Evolutionary conservation across 345 rosid genomes (phyloP).

Genomic region (Zanthoxylum bungeanum): DNA sequence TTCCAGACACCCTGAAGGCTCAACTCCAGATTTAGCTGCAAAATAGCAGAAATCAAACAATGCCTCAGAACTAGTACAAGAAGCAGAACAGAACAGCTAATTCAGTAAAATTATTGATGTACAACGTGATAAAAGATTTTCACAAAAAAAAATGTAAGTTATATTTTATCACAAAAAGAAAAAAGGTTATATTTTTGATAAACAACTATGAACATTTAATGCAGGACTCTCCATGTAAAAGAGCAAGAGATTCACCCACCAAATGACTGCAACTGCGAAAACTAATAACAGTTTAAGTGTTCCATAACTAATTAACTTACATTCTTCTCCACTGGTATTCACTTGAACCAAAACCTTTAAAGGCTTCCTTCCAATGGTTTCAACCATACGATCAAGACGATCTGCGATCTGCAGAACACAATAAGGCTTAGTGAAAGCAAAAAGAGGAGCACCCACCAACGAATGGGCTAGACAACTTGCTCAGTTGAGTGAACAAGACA

Average conservation of each 20-base stretch:
- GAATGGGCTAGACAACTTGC: neutral
- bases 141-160: neutral
- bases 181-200: neutral
- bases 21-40: constrained; percentile 91
- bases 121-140: neutral
- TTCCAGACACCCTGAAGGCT: constrained; percentile 78
- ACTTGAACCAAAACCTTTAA: constrained; percentile 87
- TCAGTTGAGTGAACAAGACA: neutral
- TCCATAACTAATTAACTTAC: constrained; percentile 38
- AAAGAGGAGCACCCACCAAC: neutral
- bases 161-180: neutral
- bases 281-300: neutral
- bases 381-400: constrained; percentile 70
- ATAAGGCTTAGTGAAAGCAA: neutral
- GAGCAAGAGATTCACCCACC: neutral
- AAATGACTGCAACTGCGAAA: neutral
- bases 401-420: constrained; percentile 68
- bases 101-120: neutral
- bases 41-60: constrained; percentile 11
- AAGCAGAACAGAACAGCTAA: neutral
- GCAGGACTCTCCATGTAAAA: neutral
- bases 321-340: constrained; percentile 97
- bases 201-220: neutral
- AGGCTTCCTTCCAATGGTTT: constrained; percentile 69
- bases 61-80: neutral